These are phyloP conservation scores for Fragilaria radians DNA, from an alignment of 108 stramenopile genomes.

Conservation along the genomic window DNA sequence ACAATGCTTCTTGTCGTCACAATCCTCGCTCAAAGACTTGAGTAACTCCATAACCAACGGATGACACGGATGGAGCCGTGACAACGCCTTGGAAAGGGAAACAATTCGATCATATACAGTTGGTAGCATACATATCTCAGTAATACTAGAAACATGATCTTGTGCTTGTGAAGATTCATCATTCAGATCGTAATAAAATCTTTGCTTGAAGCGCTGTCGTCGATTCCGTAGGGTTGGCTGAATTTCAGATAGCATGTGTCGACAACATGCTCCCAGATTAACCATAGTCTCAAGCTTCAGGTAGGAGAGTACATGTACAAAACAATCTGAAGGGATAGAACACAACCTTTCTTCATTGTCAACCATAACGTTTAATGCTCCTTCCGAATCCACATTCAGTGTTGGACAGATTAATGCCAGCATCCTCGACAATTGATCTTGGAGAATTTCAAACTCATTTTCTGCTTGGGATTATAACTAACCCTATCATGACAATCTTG, in stretches of 20 bases:
- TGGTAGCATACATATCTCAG: constrained; percentile 1
- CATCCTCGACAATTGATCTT: too few species aligned
- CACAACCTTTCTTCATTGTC: too few species aligned
- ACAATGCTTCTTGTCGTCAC: not conserved
- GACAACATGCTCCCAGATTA: not conserved
- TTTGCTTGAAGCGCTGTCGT: not conserved
- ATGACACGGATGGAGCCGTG: constrained; percentile 15
- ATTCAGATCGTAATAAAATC: not conserved
- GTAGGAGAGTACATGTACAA: not conserved
- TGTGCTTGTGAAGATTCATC: not conserved
- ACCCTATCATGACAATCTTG: too few species aligned
- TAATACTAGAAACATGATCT: not conserved
- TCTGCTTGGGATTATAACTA: too few species aligned
- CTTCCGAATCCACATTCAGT: too few species aligned
- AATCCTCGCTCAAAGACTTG: constrained; percentile 7
- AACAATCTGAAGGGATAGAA: not conserved
- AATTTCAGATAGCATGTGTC: not conserved
- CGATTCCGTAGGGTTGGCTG: not conserved
- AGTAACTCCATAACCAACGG: constrained; percentile 10
- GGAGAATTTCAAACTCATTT: too few species aligned
- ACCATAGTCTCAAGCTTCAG: not conserved
- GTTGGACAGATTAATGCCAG: too few species aligned
- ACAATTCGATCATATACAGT: constrained; percentile 18
- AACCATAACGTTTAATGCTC: too few species aligned
- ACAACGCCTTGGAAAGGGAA: constrained; percentile 12